A percentile compares a stretch with the other conserved stretches of the same genome.
These are phyloP conservation scores for Metschnikowia baotianmanensis DNA, from an alignment of 805 yeast species.

Conservation along the genomic window DNA sequence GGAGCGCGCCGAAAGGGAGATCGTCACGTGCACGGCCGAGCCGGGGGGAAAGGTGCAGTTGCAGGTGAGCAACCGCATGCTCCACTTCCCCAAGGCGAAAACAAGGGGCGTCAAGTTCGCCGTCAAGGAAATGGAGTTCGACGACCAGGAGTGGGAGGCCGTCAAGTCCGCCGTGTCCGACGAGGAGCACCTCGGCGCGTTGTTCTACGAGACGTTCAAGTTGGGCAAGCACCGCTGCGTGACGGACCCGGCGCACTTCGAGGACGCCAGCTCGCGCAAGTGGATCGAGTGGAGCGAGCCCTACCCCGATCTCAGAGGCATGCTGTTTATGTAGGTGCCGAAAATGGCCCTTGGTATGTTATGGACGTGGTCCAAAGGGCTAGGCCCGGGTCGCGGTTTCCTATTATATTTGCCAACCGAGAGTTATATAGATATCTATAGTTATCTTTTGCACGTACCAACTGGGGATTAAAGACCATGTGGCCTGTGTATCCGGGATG, in stretches of 20 bases:
- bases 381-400: too few relatives aligned
- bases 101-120: conserved; percentile 10
- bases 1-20: conserved; percentile 11
- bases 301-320: too few relatives aligned
- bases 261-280: conserved; percentile 9
- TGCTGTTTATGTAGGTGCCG: too few relatives aligned
- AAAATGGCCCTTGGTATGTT: too few relatives aligned
- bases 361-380: too few relatives aligned
- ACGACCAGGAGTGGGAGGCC: conserved; percentile 10
- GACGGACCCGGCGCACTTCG: conserved; percentile 14
- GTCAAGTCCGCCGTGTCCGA: conserved; percentile 10
- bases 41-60: conserved; percentile 19
- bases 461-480: too few relatives aligned
- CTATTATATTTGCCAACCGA: too few relatives aligned
- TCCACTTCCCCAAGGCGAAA: conserved; percentile 16
- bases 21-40: conserved; percentile 15
- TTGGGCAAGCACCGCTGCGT: conserved; percentile 19
- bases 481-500: too few relatives aligned
- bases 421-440: too few relatives aligned
- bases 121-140: conserved; percentile 2
- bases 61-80: conserved; percentile 18
- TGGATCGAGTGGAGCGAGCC: conserved; percentile 14
- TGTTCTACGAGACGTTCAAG: conserved; percentile 12
- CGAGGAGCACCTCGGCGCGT: conserved; percentile 15
- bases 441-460: too few relatives aligned